Percentiles rank a stretch among this genome's conserved stretches.
These are phyloP conservation scores for Copromyces sp. DNA, from an alignment of 495 filamentous ascomycete species.

Conservation along the genomic window DNA sequence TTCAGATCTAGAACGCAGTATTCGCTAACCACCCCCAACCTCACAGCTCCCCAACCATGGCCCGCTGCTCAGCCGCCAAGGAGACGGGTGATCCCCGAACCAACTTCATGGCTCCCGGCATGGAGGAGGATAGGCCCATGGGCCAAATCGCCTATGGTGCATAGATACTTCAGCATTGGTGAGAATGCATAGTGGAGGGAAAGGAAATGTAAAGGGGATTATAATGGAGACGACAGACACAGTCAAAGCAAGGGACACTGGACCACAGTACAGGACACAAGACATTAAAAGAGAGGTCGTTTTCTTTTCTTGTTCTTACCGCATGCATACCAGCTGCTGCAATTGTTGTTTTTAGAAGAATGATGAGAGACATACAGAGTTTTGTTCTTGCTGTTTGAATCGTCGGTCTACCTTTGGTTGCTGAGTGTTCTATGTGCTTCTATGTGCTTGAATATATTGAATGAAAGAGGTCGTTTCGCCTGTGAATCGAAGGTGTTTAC, in stretches of 20 bases:
- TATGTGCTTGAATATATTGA: background rate
- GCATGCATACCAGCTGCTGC: background rate
- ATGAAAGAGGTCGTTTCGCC: background rate
- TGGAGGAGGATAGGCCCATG: conserved; percentile 40
- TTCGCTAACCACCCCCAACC: background rate
- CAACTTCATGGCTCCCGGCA: conserved; percentile 79
- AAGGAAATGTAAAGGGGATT: background rate
- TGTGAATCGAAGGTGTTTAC: background rate
- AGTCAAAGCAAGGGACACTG: background rate
- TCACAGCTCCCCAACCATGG: conserved; percentile 87
- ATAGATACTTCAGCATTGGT: conserved; percentile 14
- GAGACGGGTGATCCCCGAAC: conserved; percentile 56
- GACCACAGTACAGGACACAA: background rate
- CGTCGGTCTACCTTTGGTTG: background rate
- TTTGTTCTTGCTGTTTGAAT: background rate
- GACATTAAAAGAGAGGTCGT: background rate
- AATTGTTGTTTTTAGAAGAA: background rate
- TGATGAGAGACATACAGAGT: background rate
- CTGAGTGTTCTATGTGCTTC: background rate
- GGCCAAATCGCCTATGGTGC: conserved; percentile 41
- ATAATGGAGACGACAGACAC: background rate
- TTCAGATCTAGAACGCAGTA: background rate
- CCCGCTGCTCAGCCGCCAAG: conserved; percentile 83
- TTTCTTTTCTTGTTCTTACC: background rate
- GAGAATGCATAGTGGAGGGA: background rate